Percentiles rank a stretch among this genome's conserved stretches.
Evolutionary conservation across 371 early-diverging fungal genomes (phyloP).

Genomic region (Mucor sp.): DNA sequence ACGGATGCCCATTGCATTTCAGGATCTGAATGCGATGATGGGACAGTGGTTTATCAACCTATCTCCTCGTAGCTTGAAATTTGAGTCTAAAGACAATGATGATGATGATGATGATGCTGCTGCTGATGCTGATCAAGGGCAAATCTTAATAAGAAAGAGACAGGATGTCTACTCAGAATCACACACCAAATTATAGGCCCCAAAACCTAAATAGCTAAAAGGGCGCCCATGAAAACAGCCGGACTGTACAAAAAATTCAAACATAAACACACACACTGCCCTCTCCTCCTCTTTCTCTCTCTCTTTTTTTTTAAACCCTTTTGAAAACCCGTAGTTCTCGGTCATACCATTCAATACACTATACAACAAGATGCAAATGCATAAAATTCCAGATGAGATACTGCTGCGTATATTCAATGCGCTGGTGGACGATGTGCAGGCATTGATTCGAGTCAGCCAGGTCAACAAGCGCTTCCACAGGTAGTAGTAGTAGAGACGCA

Average conservation of each 20-base stretch:
- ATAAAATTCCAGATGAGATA: constrained; percentile 34
- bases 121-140: too few species aligned
- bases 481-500: not conserved
- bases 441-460: not conserved
- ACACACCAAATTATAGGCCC: not conserved
- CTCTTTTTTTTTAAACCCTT: not conserved
- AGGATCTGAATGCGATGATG: too few species aligned
- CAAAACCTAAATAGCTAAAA: not conserved
- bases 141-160: too few species aligned
- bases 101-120: too few species aligned
- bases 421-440: constrained; percentile 3
- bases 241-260: not conserved
- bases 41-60: too few species aligned
- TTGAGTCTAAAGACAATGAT: not conserved
- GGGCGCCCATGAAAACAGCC: not conserved
- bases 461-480: constrained; percentile 8
- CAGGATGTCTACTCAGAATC: too few species aligned
- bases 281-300: not conserved
- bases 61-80: not conserved
- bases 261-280: not conserved
- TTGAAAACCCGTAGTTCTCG: constrained; percentile 4
- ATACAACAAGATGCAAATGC: constrained; percentile 16
- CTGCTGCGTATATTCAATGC: constrained; percentile 20
- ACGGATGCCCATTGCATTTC: too few species aligned
- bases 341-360: not conserved